Conservation (phyloP, 164 flowering plant genomes). For the Annona cherimola region DNA sequence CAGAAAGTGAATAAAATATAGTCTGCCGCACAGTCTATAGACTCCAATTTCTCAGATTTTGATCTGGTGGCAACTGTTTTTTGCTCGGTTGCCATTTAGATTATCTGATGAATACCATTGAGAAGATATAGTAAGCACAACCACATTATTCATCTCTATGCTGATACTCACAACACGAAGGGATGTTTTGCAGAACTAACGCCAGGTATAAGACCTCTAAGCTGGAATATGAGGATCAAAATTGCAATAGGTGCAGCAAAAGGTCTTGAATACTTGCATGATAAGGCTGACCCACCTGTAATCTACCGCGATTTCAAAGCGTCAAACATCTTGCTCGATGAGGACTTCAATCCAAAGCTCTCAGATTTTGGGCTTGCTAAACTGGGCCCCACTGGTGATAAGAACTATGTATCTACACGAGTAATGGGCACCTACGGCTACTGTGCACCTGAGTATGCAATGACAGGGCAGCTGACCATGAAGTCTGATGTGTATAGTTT, state of each 20-base stretch:
- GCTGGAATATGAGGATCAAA: slow-evolving; percentile 75
- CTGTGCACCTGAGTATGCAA: slow-evolving; percentile 89
- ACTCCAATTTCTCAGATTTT: too few relatives aligned
- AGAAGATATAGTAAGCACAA: neutral
- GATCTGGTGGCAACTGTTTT: too few relatives aligned
- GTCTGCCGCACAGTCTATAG: too few relatives aligned
- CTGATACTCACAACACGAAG: neutral
- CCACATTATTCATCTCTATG: neutral
- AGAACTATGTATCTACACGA: slow-evolving; percentile 66
- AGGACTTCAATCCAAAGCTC: slow-evolving; percentile 59
- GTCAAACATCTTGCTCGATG: slow-evolving; percentile 66
- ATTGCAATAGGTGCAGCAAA: slow-evolving; percentile 80
- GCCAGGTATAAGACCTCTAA: slow-evolving; percentile 44
- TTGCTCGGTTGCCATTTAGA: neutral
- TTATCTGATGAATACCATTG: too few relatives aligned
- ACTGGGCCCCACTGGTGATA: slow-evolving; percentile 76
- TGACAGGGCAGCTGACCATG: slow-evolving; percentile 69
- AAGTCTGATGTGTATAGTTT: slow-evolving; percentile 91
- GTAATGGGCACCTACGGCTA: slow-evolving; percentile 94
- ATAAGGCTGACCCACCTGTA: slow-evolving; percentile 68
- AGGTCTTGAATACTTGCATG: slow-evolving; percentile 85
- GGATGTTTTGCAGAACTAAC: slow-evolving; percentile 33
- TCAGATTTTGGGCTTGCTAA: slow-evolving; percentile 95
- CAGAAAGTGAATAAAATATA: too few relatives aligned
- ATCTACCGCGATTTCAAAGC: slow-evolving; percentile 86